These are phyloP conservation scores for Citrus sp. DNA, from an alignment of 345 rosid genomes.

Conservation along the genomic window DNA sequence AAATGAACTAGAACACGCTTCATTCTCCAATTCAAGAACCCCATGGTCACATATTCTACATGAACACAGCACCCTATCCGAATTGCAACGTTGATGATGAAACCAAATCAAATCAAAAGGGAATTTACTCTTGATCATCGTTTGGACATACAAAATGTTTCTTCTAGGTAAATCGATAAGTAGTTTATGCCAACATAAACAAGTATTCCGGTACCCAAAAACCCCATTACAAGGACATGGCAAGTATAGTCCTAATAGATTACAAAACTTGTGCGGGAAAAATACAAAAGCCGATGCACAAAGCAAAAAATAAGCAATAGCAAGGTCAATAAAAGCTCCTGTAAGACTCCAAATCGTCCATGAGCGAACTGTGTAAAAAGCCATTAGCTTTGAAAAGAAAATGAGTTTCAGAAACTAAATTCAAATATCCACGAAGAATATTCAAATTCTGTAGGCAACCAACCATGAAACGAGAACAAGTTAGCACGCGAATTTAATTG, in stretches of 20 bases:
- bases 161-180: conserved; percentile 49
- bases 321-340: conserved; percentile 62
- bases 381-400: conserved; percentile 17
- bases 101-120: conserved; percentile 37
- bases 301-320: conserved; percentile 56
- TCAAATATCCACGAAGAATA: background rate
- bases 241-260: conserved; percentile 37
- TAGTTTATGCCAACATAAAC: conserved; percentile 47
- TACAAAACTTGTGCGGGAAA: conserved; percentile 43
- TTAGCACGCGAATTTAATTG: background rate
- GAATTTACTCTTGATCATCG: conserved; percentile 32
- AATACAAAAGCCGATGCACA: conserved; percentile 51
- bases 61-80: background rate
- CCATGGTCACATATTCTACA: conserved; percentile 17
- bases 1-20: conserved; percentile 20
- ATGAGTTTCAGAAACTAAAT: background rate
- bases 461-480: conserved; percentile 6
- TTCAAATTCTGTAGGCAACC: conserved; percentile 1
- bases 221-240: conserved; percentile 66
- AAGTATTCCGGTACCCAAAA: conserved; percentile 35
- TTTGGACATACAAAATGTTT: conserved; percentile 47
- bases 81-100: conserved; percentile 31
- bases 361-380: conserved; percentile 23
- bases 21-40: conserved; percentile 28
- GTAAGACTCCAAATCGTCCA: conserved; percentile 54